Base-by-base conservation (phyloP, 2,329 filamentous ascomycete genomes). In the Aspergillus ochraceoroseus region DNA sequence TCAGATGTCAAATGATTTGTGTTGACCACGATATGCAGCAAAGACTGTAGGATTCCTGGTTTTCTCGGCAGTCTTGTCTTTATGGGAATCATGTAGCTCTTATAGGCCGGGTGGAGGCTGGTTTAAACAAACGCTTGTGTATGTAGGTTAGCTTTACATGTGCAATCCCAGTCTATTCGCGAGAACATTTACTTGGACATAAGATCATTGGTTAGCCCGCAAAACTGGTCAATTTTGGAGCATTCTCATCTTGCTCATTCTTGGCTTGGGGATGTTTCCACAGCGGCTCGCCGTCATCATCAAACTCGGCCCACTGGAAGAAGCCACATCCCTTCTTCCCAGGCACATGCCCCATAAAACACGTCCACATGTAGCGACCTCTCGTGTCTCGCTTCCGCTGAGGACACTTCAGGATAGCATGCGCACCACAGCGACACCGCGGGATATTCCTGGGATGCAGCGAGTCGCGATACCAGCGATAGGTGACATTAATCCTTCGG, bases 351-450 rank as follows among this genome's bases (percentile, higher is more conserved):
- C 82, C 80, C 0, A 80, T 79, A 65, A 94, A 79, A 56, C 92
- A 96, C 84, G 90, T 92, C 87, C 88, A 94, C 66, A 94, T 92
- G 60, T 96, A 94, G 54, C 75, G 74, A 0, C 90, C 89, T 50
- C 79, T 73, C 38, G 80, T 90, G 51, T 85, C 83, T 52, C 75
- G 80, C 65, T 84, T 88, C 57, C 74, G 80, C 66, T 89, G 87
- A 11, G 89, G 87, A 27, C 87, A 88, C 29, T 87, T 74, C 48
- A 96, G 67, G 6, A 81, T 75, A 2, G 72, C 71, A 7, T 86
- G 79, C 3, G 89, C 73, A 0, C 74, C 73, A 54, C 90, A 96
- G 22, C 72, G 74, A 60, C 92, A 98, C 40, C 73, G 77, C 0
- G 89, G 89, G 0, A 86, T 95, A 53, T 77, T 73, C 2, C 72